phyloP scores from a whole-genome alignment of 495 filamentous ascomycete genomes.

The Venustampulla echinocandica region DNA sequence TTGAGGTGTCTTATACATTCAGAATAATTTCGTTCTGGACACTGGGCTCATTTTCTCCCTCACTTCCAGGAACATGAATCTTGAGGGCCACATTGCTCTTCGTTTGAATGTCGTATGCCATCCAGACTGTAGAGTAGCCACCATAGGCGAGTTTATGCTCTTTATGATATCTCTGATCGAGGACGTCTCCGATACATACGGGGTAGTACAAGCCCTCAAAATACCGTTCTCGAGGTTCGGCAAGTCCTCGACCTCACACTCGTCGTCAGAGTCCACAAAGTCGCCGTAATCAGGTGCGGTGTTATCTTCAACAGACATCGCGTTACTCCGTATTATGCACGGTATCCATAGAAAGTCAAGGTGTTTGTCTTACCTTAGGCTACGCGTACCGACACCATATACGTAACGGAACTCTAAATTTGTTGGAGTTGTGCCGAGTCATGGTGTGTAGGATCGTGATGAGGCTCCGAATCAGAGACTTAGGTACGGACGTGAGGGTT shows the following conservation, averaged over 20 bases:
- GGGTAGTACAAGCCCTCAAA: slow-evolving; percentile 34
- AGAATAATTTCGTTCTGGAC: slow-evolving; percentile 26
- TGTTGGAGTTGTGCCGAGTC: no score
- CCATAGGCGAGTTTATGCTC: slow-evolving; percentile 47
- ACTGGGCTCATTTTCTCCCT: slow-evolving; percentile 16
- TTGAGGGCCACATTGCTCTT: slow-evolving; percentile 6
- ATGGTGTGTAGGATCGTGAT: no score
- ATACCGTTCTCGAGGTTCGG: slow-evolving; percentile 23
- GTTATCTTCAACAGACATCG: no score
- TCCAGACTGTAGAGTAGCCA: slow-evolving; percentile 45
- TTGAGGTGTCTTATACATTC: slow-evolving; percentile 23
- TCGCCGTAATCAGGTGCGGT: slow-evolving; percentile 6
- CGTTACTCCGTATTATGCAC: no score
- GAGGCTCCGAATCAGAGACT: no score
- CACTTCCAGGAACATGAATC: slow-evolving; percentile 5
- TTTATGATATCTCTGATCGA: slow-evolving; percentile 34
- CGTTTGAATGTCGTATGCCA: slow-evolving; percentile 35
- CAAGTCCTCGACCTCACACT: slow-evolving; percentile 21
- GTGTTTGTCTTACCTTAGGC: no score
- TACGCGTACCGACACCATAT: no score
- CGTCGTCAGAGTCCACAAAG: slow-evolving; percentile 26
- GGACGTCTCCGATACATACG: slow-evolving; percentile 35
- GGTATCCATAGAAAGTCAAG: no score
- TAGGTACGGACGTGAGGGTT: no score
- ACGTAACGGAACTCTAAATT: no score